These are phyloP conservation scores for Hanseniaspora lachancei DNA, from an alignment of 805 yeast genomes.

Conservation along the genomic window DNA sequence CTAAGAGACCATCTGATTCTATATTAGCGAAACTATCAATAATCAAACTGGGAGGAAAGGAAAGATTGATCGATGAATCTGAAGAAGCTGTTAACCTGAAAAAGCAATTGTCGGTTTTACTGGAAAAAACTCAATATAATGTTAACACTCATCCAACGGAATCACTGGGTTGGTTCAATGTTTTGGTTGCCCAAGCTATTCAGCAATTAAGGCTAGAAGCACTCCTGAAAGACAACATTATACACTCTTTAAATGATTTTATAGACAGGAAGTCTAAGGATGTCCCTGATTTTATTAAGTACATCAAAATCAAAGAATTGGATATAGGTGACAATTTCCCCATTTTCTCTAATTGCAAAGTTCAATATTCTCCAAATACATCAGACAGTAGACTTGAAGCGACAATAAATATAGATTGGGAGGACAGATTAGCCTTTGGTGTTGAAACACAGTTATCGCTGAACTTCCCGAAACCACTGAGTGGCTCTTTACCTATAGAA, in stretches of 20 bases:
- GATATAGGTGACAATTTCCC: slow-evolving; percentile 94
- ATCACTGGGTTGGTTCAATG: slow-evolving; percentile 94
- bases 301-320: slow-evolving; percentile 64
- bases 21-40: slow-evolving; percentile 17
- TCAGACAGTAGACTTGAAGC: slow-evolving; percentile 52
- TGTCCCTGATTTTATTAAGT: slow-evolving; percentile 70
- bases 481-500: slow-evolving; percentile 78
- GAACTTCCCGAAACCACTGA: slow-evolving; percentile 69
- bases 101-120: slow-evolving; percentile 35
- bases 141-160: slow-evolving; percentile 80
- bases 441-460: slow-evolving; percentile 66
- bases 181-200: slow-evolving; percentile 78
- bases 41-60: slow-evolving; percentile 25
- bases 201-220: slow-evolving; percentile 87
- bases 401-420: slow-evolving; percentile 76
- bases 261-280: slow-evolving; percentile 39
- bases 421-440: slow-evolving; percentile 76
- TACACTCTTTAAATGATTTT: slow-evolving; percentile 61
- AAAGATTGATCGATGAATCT: slow-evolving; percentile 14
- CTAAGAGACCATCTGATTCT: slow-evolving; percentile 19
- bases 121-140: slow-evolving; percentile 86
- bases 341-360: slow-evolving; percentile 83
- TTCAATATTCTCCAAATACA: slow-evolving; percentile 44
- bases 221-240: slow-evolving; percentile 64
- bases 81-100: slow-evolving; percentile 20